Base-by-base conservation (phyloP, 2,329 filamentous ascomycete species). In the Talaromyces sp. region DNA sequence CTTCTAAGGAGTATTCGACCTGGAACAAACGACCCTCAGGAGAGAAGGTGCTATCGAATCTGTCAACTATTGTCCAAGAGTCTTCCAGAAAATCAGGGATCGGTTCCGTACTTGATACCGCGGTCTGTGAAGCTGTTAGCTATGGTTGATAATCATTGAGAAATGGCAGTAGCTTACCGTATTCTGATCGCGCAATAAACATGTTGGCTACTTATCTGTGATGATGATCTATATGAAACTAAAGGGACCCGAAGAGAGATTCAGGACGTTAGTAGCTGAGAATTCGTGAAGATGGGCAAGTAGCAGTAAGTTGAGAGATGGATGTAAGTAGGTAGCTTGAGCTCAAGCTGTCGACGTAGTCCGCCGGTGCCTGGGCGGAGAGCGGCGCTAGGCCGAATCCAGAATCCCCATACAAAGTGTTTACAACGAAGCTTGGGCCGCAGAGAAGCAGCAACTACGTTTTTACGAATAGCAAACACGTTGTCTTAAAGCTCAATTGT, bases 131-230 rank as follows among this genome's bases (percentile, higher is more conserved):
- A 68, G 65, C 60, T 69, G 76, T 79, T 75, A 80, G 76, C 73
- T 70, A 70, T 67, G 61, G 66, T 64, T 68, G 66, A 66, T 67
- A 66, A 67, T 66, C 59, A 54, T 39, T 62, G 50, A 58, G 62
- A 40, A 57, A 40, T 67, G 68, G 21, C 61, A 74, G 77, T 48
- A 74, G 77, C 89, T 83, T 85, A 95, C 93, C 95, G 84, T 99
- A 99, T 93, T 99, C 95, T 77, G 93, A 98, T 83, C 95, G 91
- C 86, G 95, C 93, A 86, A 99, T 98, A 87, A 99, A 99, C 95
- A 96, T 96, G 73, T 82, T 92, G 81, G 78, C 75, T 68, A 79
- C 23, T 79, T 70, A 61, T 56, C 40, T 54, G 57, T 55, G n/a
- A 14, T n/a, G 14, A 21, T 6, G n/a, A n/a, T 46, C 52, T 62